Evolutionary conservation across 768 basidiomycete genomes (phyloP).

Genomic region (Hortiboletus campestris): DNA sequence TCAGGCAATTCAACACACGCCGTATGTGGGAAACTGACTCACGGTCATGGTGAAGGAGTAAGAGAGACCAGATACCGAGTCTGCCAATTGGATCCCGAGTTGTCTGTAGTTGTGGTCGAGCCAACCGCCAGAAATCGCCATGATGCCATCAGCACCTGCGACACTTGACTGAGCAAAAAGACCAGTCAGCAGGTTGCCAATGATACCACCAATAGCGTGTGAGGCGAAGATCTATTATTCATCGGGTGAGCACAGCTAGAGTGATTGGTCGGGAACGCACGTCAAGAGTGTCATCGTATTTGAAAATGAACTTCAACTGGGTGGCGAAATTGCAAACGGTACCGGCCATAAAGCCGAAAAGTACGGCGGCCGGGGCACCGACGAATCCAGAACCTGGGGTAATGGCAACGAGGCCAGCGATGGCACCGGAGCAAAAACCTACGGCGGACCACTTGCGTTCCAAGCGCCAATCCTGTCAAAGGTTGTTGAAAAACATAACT

Average conservation of each 20-base stretch:
- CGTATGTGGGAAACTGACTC: conserved; percentile 25
- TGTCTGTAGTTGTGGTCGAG: conserved; percentile 79
- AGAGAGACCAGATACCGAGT: conserved; percentile 59
- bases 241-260: background rate
- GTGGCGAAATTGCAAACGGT: conserved; percentile 94
- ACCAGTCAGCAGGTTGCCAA: conserved; percentile 82
- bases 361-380: conserved; percentile 77
- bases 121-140: conserved; percentile 78
- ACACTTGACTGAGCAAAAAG: conserved; percentile 83
- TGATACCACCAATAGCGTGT: conserved; percentile 73
- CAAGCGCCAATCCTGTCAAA: conserved; percentile 74
- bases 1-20: background rate
- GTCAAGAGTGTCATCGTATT: conserved; percentile 80
- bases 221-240: conserved; percentile 78
- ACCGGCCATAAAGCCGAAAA: conserved; percentile 83
- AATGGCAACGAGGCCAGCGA: conserved; percentile 86
- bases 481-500: background rate
- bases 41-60: conserved; percentile 81
- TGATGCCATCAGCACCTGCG: conserved; percentile 75
- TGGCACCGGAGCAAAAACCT: conserved; percentile 94
- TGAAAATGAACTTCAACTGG: conserved; percentile 80
- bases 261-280: conserved; percentile 37
- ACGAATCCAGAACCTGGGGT: conserved; percentile 85
- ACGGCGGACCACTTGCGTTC: conserved; percentile 93
- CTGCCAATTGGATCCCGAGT: conserved; percentile 82